These are phyloP conservation scores for Picea glauca DNA, from an alignment of 75 land plant species.

Conservation along the genomic window DNA sequence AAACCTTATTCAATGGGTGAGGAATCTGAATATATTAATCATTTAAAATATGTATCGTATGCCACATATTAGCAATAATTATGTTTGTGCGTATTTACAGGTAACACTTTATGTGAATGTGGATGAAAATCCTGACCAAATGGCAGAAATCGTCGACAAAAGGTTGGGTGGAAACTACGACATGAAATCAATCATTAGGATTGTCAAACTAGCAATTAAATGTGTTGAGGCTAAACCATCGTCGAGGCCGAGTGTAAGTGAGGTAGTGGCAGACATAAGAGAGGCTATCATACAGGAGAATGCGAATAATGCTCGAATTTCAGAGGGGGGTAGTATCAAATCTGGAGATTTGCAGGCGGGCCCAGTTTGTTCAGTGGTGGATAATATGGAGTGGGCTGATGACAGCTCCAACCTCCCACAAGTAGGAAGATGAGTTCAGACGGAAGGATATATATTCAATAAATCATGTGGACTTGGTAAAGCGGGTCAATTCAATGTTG, in stretches of 20 bases:
- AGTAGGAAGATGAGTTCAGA: no score
- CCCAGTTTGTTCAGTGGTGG: no score
- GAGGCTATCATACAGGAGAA: neutral
- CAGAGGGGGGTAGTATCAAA: no score
- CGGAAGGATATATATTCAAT: no score
- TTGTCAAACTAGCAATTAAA: conserved; percentile 16
- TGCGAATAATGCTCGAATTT: no score
- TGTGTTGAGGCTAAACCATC: conserved; percentile 12
- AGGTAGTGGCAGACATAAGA: conserved; percentile 22
- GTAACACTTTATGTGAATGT: neutral
- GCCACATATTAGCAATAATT: no score
- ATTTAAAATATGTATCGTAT: no score
- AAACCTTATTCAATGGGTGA: neutral
- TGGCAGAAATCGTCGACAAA: conserved; percentile 4
- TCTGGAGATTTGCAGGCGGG: no score
- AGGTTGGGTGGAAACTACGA: neutral
- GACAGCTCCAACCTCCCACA: no score
- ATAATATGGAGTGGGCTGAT: no score
- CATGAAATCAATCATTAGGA: conserved; percentile 10
- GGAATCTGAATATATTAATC: neutral
- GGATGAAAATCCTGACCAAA: neutral
- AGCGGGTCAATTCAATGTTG: no score
- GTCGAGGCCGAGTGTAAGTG: conserved; percentile 21
- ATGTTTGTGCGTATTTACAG: neutral
- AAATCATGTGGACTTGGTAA: no score